phyloP scores from a whole-genome alignment of 345 rosid species.

The Alliaria petiolata region DNA sequence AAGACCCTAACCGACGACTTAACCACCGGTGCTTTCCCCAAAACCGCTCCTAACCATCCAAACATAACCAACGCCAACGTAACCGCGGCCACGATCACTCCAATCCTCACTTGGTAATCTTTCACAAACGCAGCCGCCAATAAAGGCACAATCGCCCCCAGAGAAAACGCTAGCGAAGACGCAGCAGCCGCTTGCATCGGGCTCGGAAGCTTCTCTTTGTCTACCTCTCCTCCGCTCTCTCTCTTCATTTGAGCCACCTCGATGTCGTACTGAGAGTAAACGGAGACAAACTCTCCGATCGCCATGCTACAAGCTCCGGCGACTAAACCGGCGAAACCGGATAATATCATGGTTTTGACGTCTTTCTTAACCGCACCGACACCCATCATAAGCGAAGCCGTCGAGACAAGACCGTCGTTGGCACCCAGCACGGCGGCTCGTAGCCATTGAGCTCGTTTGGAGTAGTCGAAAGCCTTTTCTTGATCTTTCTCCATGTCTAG shows the following conservation, averaged over 20 bases:
- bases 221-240: slow-evolving; percentile 27
- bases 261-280: slow-evolving; percentile 75
- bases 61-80: slow-evolving; percentile 54
- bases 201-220: slow-evolving; percentile 51
- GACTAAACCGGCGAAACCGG: slow-evolving; percentile 83
- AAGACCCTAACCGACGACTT: slow-evolving; percentile 64
- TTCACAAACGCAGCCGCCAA: slow-evolving; percentile 72
- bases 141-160: slow-evolving; percentile 81
- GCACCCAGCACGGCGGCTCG: slow-evolving; percentile 93
- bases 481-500: slow-evolving; percentile 37
- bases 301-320: slow-evolving; percentile 99
- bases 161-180: slow-evolving; percentile 73
- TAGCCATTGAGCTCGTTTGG: slow-evolving; percentile 88
- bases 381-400: slow-evolving; percentile 90
- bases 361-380: slow-evolving; percentile 82
- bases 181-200: slow-evolving; percentile 85
- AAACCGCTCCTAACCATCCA: slow-evolving; percentile 74
- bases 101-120: slow-evolving; percentile 53
- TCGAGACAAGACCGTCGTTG: slow-evolving; percentile 85
- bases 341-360: slow-evolving; percentile 68
- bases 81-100: slow-evolving; percentile 54
- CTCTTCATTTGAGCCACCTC: slow-evolving; percentile 73
- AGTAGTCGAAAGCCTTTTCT: slow-evolving; percentile 50
- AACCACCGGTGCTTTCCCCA: slow-evolving; percentile 63
- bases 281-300: slow-evolving; percentile 90